Conservation (phyloP, 2,329 filamentous ascomycete species). For the Fusarium sp. region DNA sequence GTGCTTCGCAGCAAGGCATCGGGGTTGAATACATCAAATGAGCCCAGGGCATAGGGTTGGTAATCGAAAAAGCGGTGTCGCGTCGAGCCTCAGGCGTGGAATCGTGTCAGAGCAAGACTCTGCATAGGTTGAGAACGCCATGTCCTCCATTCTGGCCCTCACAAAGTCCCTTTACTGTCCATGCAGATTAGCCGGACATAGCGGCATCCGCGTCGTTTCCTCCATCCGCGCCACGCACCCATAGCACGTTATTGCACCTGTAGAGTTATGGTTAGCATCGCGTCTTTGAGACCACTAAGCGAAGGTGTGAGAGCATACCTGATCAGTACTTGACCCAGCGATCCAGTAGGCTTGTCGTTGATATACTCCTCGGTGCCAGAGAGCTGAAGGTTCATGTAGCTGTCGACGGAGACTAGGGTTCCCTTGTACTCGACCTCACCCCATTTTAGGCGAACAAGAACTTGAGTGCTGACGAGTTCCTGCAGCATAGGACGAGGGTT, state of each 20-base stretch:
- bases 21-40: constrained; percentile 21
- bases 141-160: constrained; percentile 22
- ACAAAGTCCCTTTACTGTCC: constrained; percentile 9
- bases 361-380: constrained; percentile 92
- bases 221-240: constrained; percentile 74
- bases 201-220: constrained; percentile 64
- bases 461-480: constrained; percentile 88
- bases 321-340: constrained; percentile 91
- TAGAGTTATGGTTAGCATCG: constrained; percentile 7
- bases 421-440: constrained; percentile 98
- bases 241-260: constrained; percentile 97
- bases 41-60: constrained; percentile 17
- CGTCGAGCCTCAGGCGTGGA: constrained; percentile 4
- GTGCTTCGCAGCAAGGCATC: constrained; percentile 1
- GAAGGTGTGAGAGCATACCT: constrained; percentile 63
- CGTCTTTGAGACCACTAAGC: background rate
- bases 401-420: constrained; percentile 89
- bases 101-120: constrained; percentile 25
- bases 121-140: constrained; percentile 8
- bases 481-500: constrained; percentile 98
- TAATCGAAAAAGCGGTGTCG: constrained; percentile 32
- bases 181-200: constrained; percentile 63
- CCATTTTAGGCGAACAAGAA: constrained; percentile 96
- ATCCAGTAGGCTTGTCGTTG: constrained; percentile 84
- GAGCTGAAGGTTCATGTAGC: constrained; percentile 99